Base-by-base conservation (phyloP, 768 basidiomycete genomes). In the Kwoniella dendrophila region DNA sequence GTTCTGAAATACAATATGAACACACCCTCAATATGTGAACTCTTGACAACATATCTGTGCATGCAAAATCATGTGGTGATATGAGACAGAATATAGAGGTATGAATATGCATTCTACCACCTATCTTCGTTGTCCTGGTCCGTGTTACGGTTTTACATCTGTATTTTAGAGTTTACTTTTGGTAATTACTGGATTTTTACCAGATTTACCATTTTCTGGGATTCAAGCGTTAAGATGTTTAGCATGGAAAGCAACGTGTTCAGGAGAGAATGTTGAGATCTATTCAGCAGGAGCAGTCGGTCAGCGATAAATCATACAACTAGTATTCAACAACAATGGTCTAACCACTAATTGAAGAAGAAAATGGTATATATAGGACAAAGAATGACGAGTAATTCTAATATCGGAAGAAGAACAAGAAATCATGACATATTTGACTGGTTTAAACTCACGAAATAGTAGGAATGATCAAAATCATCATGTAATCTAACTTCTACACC, bases 191-290 rank as follows among this genome's bases (percentile, higher is more conserved):
- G 11, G 3, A 18, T 50, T 3, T 30, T 22, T 12, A 14, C 18
- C 8, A 8, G 26, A 50, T 29, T 10, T 29, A 5, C 22, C 33
- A n/a, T n/a, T n/a, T n/a, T 38, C 20, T 40, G 20, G 6, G 16
- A 5, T 43, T 32, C 57, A 90, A 20, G 87, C 87, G 73, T 90
- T 91, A 66, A 97, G 82, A 80, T 88, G 88, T 74, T 89, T 88
- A 26, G 92, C 90, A 66, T 97, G 94, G 82, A 88, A 97, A 54
- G 87, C 88, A 66, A 98, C 83, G 72, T 99, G 95, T 68, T 93
- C 93, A 11, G 87, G 82, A 18, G 86, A 88, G 73, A 95, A 95
- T 2, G 90, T 92, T 0, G 92, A 92, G 44, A 96, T 88, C 91
- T 92, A 58, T 2, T 11, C 12, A 16, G 20, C 4, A 43, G 40